These are phyloP conservation scores for Glomus cerebriforme DNA, from an alignment of 192 early-diverging fungal genomes.

Conservation along the genomic window DNA sequence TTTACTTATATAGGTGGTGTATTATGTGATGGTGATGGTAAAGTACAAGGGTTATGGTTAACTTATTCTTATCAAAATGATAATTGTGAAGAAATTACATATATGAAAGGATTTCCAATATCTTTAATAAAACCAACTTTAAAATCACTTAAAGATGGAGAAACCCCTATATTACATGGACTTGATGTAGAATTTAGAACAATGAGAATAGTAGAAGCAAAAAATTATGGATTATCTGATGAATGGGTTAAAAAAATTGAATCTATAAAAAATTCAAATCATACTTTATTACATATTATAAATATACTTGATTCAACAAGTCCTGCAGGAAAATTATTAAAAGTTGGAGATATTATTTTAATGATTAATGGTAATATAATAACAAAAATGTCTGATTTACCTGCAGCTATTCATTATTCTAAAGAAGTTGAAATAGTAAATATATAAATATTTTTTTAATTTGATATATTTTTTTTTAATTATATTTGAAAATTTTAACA, in stretches of 20 bases:
- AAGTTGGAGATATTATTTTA: slow-evolving; percentile 70
- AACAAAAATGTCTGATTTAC: slow-evolving; percentile 62
- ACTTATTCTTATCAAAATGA: slow-evolving; percentile 72
- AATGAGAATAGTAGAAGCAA: slow-evolving; percentile 58
- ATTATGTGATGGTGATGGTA: slow-evolving; percentile 58
- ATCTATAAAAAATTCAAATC: slow-evolving; percentile 46
- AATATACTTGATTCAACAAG: slow-evolving; percentile 59
- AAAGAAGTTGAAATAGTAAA: slow-evolving; percentile 59
- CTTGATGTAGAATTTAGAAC: slow-evolving; percentile 66
- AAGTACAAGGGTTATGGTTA: slow-evolving; percentile 67
- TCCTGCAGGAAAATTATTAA: slow-evolving; percentile 55
- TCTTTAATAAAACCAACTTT: slow-evolving; percentile 52
- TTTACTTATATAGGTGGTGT: slow-evolving; percentile 55
- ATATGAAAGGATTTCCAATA: slow-evolving; percentile 59
- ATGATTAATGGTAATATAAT: slow-evolving; percentile 65
- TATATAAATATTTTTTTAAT: background rate
- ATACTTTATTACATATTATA: slow-evolving; percentile 57
- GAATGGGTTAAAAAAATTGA: slow-evolving; percentile 62
- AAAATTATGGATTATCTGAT: slow-evolving; percentile 59
- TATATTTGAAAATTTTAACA: background rate
- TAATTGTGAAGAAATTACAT: slow-evolving; percentile 62
- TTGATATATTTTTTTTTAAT: background rate
- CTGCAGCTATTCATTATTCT: slow-evolving; percentile 45
- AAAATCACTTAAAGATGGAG: slow-evolving; percentile 48
- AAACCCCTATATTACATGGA: slow-evolving; percentile 54